Base-by-base conservation (phyloP, 495 filamentous ascomycete genomes). In the Bombardia bombarda region DNA sequence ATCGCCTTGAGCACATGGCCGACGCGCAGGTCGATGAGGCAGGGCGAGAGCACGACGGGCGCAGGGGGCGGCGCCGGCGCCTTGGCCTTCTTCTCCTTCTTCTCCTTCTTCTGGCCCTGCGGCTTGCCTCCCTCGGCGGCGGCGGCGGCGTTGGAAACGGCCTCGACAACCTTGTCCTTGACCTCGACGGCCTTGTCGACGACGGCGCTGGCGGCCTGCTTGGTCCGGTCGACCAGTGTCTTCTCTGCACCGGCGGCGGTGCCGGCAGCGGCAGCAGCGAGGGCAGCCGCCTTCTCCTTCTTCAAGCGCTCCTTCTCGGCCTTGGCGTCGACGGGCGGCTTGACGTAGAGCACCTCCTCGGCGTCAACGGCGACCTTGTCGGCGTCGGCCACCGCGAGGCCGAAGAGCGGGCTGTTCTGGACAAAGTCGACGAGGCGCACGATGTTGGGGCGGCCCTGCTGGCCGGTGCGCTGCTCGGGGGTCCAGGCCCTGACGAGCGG, bases 1-100 rank as follows among this genome's bases (percentile, higher is more conserved):
- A 87, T 76, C 16, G 89, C 90, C 67, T 92, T 86, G 53, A 98
- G 79, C 55, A 98, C 95, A 71, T 98, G 92, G 40, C 93, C 92
- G 40, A 97, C 89, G 37, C 92, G 82, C 31, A 98, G 79, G 58
- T 98, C 93, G 56, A 98, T 95, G 30, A 93, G 73, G 42, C 75
- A 75, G 8, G 93, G 93, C 1, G 87, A 86, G 4, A 88, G 74
- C 2, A 84, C 79, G 6, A 81, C 75, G 13, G 83, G 73, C 14
- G 78, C 73, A 14, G 84, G 74, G 24, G 84, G 68, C 3, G 82
- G 66, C 44, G 79, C 89, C 32, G 79, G 78, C 32, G 71, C 69
- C 61, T 84, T 88, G 12, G 78, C 75, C 12, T 75, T 68, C 67
- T 88, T 87, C 53, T 84, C 81, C 70, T 92, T 92, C 74, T 87